Evolutionary conservation across 352 stramenopile species (phyloP).

Genomic region (Phytophthora capsici): DNA sequence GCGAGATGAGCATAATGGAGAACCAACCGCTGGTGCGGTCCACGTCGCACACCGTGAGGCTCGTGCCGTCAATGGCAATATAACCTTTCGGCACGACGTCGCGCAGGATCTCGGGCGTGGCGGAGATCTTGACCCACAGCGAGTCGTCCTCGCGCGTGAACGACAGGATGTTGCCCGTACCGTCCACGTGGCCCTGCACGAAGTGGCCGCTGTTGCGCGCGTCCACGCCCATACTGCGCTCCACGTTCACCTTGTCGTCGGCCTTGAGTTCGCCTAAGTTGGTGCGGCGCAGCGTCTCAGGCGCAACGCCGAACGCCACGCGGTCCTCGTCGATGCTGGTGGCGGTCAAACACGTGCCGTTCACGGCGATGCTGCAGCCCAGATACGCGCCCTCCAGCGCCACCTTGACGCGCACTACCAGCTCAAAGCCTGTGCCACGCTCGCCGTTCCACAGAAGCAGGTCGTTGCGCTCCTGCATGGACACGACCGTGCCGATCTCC

Average conservation of each 20-base stretch:
- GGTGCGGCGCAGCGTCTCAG: slow-evolving; percentile 95
- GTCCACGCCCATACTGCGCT: slow-evolving; percentile 89
- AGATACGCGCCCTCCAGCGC: slow-evolving; percentile 89
- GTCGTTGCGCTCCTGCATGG: slow-evolving; percentile 90
- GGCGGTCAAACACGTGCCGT: slow-evolving; percentile 97
- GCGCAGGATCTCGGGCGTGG: slow-evolving; percentile 81
- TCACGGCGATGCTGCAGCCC: slow-evolving; percentile 97
- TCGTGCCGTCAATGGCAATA: slow-evolving; percentile 98
- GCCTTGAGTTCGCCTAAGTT: slow-evolving; percentile 82
- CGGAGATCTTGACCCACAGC: slow-evolving; percentile 95
- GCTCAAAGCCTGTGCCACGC: slow-evolving; percentile 88
- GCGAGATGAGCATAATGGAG: slow-evolving; percentile 98
- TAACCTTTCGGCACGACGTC: slow-evolving; percentile 95
- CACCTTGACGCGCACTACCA: slow-evolving; percentile 81
- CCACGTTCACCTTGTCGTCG: slow-evolving; percentile 95
- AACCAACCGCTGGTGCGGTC: slow-evolving; percentile 92
- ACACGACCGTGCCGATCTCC: slow-evolving; percentile 96
- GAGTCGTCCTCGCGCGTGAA: slow-evolving; percentile 95
- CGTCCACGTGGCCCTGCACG: slow-evolving; percentile 98
- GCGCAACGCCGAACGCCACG: slow-evolving; percentile 95
- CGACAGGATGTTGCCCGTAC: slow-evolving; percentile 91
- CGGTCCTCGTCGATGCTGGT: slow-evolving; percentile 88
- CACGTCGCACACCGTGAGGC: slow-evolving; percentile 96
- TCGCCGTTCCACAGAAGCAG: slow-evolving; percentile 97
- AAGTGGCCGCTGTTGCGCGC: slow-evolving; percentile 98